Percentiles rank a stretch among this genome's conserved stretches.
Evolutionary conservation across 2,329 filamentous ascomycete species (phyloP).

Genomic region (Cercospora nicotianae): DNA sequence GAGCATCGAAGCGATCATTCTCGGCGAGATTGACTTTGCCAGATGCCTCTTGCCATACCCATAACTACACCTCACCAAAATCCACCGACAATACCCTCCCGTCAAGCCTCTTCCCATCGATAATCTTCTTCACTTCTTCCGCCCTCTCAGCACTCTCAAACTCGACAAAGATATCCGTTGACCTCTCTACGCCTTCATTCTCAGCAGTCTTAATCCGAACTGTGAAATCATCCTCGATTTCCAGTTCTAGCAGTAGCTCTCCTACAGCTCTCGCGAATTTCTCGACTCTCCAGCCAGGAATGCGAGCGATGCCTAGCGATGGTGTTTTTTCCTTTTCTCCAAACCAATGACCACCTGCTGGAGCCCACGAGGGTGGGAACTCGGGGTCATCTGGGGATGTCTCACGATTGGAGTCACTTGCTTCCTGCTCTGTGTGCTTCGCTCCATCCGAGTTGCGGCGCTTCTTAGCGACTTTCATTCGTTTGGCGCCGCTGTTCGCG

Average conservation of each 20-base stretch:
- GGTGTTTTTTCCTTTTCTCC: neutral
- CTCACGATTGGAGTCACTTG: neutral
- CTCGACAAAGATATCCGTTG: conserved; percentile 11
- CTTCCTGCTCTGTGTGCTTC: neutral
- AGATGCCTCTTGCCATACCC: no score
- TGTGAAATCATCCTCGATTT: neutral
- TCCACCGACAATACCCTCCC: conserved; percentile 6
- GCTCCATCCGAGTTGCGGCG: neutral
- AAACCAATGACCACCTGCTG: conserved; percentile 7
- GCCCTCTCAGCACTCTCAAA: conserved; percentile 6
- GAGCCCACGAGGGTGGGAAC: neutral
- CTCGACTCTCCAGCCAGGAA: conserved; percentile 13
- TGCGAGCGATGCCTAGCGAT: conserved; percentile 11
- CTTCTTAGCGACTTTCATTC: neutral
- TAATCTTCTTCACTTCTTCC: conserved; percentile 2
- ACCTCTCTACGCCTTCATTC: conserved; percentile 1
- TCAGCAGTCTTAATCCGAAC: neutral
- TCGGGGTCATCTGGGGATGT: neutral
- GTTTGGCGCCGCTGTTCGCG: neutral
- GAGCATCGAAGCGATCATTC: no score
- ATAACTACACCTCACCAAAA: neutral
- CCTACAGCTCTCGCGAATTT: conserved; percentile 7
- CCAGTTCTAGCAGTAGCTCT: conserved; percentile 2
- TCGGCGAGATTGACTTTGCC: no score
- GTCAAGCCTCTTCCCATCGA: conserved; percentile 10